Evolutionary conservation across 352 stramenopile genomes (phyloP), one percentile per base, ranked within the genome.

Genomic region (Pythium rishiriense): DNA sequence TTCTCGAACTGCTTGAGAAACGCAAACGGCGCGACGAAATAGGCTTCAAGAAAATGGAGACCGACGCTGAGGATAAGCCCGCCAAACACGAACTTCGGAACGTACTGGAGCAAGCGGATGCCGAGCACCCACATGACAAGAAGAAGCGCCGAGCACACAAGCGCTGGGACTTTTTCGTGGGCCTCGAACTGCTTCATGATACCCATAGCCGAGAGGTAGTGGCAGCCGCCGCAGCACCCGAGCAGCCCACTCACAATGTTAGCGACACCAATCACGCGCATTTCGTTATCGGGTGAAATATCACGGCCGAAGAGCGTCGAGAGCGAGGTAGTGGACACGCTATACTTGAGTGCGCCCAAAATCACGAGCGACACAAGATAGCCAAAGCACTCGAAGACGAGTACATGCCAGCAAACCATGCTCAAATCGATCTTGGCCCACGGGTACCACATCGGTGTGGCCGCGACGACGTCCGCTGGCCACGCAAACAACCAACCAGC

Each of bases 121-220:
- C 85, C 85, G 3, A 78, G 62, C 28, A 79, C 72, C 85, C 85
- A 94, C 14, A 94, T 62, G 31, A 74, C 29, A 0, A 89, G 21
- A 22, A 91, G 52, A 29, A 92, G 59, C 24, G 58, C 74, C 0
- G 83, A 76, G 29, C 80, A 92, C 3, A 94, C 78, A 3, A 93
- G 54, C 12, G 85, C 85, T n/a, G 85, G 85, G 0, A 90, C 72
- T 51, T 84, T 85, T 22, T 91, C 83, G 41, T 94, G 83, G 5
- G 83, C 85, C 10, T 90, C 78, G 52, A 94, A 92, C 54, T 91
- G 85, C 58, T 90, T 87, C 79, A 94, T 90, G 51, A 94, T 91
- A 0, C 81, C 83, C 83, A 94, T 94, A 0, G 85, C 85, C 0
- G 83, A 92, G 0, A 94, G 62, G 56, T 94, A 94, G 53, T 93